phyloP scores from a whole-genome alignment of 1,284 basidiomycete species.

The Microbotryum silenes-acaulis region DNA sequence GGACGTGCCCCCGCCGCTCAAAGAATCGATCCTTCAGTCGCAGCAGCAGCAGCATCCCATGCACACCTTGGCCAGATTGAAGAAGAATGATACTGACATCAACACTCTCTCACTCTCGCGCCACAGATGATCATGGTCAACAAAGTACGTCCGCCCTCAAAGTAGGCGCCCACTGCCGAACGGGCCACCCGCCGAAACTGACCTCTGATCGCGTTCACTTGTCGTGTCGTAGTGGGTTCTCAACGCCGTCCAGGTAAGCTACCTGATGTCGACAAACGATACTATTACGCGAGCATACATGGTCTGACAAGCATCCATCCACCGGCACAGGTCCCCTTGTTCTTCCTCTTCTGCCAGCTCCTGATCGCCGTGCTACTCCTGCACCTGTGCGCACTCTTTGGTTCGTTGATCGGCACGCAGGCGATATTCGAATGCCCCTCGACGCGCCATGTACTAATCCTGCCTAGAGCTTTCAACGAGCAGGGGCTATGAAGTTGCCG shows the following conservation, averaged over 20 bases:
- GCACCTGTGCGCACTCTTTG: constrained; percentile 53
- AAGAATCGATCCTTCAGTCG: not conserved
- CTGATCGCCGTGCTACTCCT: constrained; percentile 69
- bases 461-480: not conserved
- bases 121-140: constrained; percentile 37
- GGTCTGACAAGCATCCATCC: constrained; percentile 57
- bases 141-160: constrained; percentile 20
- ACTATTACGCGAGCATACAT: constrained; percentile 59
- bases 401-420: constrained; percentile 48
- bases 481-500: constrained; percentile 31
- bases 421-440: constrained; percentile 33
- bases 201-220: constrained; percentile 48
- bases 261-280: not conserved
- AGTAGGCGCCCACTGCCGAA: not conserved
- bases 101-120: not conserved
- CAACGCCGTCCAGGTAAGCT: constrained; percentile 28
- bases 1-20: not conserved
- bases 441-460: not conserved
- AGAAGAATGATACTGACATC: not conserved
- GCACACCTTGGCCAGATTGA: too few species aligned
- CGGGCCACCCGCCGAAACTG: not conserved
- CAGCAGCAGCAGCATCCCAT: not conserved
- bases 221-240: constrained; percentile 26
- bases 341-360: constrained; percentile 75
- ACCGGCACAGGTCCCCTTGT: constrained; percentile 53